Base-by-base conservation (phyloP, 2,329 filamentous ascomycete species). In the Teratosphaeria epicoccoides region DNA sequence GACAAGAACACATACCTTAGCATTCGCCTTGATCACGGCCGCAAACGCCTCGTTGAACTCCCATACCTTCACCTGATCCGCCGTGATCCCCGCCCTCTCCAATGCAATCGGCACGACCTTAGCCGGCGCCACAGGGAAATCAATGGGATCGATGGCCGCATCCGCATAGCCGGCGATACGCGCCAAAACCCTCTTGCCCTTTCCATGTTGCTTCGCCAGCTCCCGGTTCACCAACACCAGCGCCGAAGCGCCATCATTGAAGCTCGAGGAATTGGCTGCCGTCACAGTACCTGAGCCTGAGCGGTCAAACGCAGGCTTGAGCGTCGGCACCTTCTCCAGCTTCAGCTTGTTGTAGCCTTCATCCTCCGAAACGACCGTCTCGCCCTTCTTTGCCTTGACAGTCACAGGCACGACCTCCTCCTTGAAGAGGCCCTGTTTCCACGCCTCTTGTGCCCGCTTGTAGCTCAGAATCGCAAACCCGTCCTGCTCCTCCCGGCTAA, bases 11-110 rank as follows among this genome's bases (percentile, higher is more conserved):
- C 69, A 63, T 63, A 84, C 84, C 80, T 95, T 90, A 63, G 88
- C 85, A 66, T 97, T 96, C 43, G 91, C 90, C 67, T 93, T 89
- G 70, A 96, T 93, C 25, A 96, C 90, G 4, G 87, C 88, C 24
- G 93, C 91, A 67, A 98, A 98, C 0, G 93, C 93, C 73, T 98
- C 93, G 70, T 98, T 98, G 71, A 98, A 95, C 69, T 97, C 93
- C 91, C 93, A 97, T 22, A 96, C 75, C 4, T 91, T 84, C 45
- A 98, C 88, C 69, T 97, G 87, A 46, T 94, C 85, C 71, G 90
- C 88, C 58, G 82, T 88, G 59, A 98, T 90, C 10, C 91, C 90
- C 0, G 93, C 93, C 52, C 90, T 80, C 70, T 89, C 80, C 48
- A 98, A 77, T 10, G 90, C 90, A 62, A 96, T 82, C 2, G 91